Evolutionary conservation across 1,139 yeast genomes (phyloP), one percentile per base, ranked within the genome.

Genomic region (Candida sojae): DNA sequence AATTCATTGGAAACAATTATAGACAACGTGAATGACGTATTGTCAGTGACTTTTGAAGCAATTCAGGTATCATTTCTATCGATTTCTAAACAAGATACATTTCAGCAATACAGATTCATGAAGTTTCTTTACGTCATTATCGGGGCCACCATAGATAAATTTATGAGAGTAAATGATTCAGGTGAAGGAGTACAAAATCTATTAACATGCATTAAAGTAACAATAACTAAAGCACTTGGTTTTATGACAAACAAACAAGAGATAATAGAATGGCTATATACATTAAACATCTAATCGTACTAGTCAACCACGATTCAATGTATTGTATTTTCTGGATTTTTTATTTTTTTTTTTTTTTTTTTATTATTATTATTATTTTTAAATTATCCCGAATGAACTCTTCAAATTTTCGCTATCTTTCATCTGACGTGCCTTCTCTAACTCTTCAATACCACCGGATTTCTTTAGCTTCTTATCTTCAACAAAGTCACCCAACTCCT

Each of bases 381-480:
- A 67, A 34, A 68, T 49, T 26, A 67, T 51, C 1, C 77, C 77
- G 48, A 71, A 64, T 2, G 74, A 62, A 51, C 68, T 80, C 57
- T 83, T 82, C 50, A 86, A 64, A 58, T 86, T 86, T 55, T 84
- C 85, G 45, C 74, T 79, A 65, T 92, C 96, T 52, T 86, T 85
- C 51, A 78, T 68, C 58, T 74, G 77, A 53, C 97, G 75, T 45
- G 76, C 60, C 49, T 90, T 75, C 58, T 92, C 98, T 17, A 89
- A 71, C 57, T 91, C 97, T 51, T 86, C 95, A 36, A 91, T 79
- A 2, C 98, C 97, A 3, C 97, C 98, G 30, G 90, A 82, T 54
- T 82, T 86, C 60, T 88, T 89, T 50, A 91, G 73, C 59, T 79
- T 86, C 35, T 80, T 77, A 45, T 85, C 93, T 8, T 77, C 91